Percentiles rank a stretch among this genome's conserved stretches.
phyloP scores from a whole-genome alignment of 345 rosid genomes.

The Cardamine chenopodiifolia region DNA sequence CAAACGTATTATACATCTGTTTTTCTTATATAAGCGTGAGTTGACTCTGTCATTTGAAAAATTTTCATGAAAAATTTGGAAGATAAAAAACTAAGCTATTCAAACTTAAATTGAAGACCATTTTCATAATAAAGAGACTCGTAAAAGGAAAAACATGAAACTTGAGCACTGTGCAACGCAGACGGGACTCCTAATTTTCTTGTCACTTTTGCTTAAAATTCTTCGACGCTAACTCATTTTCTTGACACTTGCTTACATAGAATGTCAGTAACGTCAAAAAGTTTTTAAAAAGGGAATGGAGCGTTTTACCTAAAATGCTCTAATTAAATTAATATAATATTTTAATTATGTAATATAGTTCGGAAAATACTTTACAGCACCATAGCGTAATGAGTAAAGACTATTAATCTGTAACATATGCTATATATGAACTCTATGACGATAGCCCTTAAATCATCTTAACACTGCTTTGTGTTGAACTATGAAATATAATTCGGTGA shows the following conservation, averaged over 20 bases:
- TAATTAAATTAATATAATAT: background rate
- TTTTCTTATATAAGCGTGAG: background rate
- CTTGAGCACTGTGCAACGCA: background rate
- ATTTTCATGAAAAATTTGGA: background rate
- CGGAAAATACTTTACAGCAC: background rate
- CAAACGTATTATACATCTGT: background rate
- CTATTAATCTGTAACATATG: background rate
- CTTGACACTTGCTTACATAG: constrained; percentile 22
- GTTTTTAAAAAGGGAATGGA: background rate
- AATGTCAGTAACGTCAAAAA: background rate
- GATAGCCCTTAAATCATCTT: no score
- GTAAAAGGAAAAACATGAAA: background rate
- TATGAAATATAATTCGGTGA: background rate
- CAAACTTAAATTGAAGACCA: background rate
- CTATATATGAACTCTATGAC: no score
- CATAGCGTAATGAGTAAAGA: background rate
- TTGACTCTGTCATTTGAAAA: background rate
- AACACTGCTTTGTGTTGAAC: background rate
- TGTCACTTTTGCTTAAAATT: background rate
- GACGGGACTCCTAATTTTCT: background rate
- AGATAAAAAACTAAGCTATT: background rate
- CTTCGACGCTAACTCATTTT: background rate
- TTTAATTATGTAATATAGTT: background rate
- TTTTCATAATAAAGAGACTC: background rate
- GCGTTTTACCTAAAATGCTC: background rate